Evolutionary conservation across 345 rosid species (phyloP).

Genomic region (Acer negundo): DNA sequence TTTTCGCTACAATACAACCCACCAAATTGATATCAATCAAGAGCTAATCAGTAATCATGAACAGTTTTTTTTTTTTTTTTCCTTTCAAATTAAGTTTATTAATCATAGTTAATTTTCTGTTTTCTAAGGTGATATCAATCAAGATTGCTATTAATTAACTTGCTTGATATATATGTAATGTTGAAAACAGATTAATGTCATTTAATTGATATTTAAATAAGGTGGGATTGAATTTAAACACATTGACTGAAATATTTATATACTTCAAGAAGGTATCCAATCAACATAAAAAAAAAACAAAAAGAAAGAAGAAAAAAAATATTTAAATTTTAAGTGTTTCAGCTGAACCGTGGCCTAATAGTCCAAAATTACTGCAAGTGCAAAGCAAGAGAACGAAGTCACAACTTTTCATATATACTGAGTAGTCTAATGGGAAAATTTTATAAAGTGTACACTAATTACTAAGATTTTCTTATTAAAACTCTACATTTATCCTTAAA

Average conservation of each 20-base stretch:
- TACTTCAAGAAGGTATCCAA: not conserved
- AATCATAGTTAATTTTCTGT: not conserved
- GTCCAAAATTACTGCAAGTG: slow-evolving; percentile 4
- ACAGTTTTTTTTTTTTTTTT: too few relatives aligned
- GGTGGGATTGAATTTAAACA: too few relatives aligned
- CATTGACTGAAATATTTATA: too few relatives aligned
- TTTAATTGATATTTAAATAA: too few relatives aligned
- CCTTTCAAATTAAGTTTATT: too few relatives aligned
- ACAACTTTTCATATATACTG: slow-evolving; percentile 20
- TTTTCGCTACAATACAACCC: not conserved
- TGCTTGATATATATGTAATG: not conserved
- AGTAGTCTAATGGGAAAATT: not conserved
- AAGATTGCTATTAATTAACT: not conserved
- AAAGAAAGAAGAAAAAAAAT: too few relatives aligned
- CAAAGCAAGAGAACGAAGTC: slow-evolving; percentile 16
- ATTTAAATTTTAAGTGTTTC: slow-evolving; percentile 9
- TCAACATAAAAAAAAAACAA: not conserved
- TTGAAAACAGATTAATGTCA: not conserved
- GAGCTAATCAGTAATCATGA: not conserved
- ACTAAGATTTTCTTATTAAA: slow-evolving; percentile 19
- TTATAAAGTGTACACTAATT: slow-evolving; percentile 5
- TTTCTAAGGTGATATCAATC: not conserved
- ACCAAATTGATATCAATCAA: not conserved
- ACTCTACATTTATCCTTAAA: not conserved
- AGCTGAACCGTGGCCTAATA: not conserved